Base-by-base conservation (phyloP, 306 rosid genomes). In the Glycine tomentella region DNA sequence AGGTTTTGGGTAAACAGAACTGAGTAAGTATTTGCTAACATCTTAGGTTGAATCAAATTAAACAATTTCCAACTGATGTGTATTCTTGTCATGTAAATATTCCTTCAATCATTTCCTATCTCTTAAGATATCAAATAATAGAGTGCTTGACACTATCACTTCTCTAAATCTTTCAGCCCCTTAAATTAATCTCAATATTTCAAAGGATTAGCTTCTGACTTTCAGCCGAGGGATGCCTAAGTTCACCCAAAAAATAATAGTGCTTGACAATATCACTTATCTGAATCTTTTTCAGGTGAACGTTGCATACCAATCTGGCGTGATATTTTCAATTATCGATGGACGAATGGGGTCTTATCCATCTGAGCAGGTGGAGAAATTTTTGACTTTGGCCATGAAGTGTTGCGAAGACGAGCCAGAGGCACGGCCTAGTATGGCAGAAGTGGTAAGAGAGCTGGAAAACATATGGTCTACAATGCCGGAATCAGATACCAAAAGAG, bases 381-480 rank as follows among this genome's bases (percentile, higher is more conserved):
- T 96, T 55, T 59, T 89, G 82, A 78, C 72, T 8, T 76, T 96
- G 87, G 98, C 98, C 55, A 64, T 96, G 14, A 90, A 83, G 86
- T 96, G 98, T 68, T 84, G 93, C 78, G 69, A 85, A 40, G 94
- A 96, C 0, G 94, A 92, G 40, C 86, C 99, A 9, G 93, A 93
- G 78, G 87, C 87, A 3, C 87, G 99, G 20, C 98, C 99, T 64
- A 89, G 84, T 58, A 93, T 93, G 95, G 85, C 84, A 16, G 94
- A 93, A 72, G 98, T 93, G 15, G 97, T 88, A 71, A 87, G 97
- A 45, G 93, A 88, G 85, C 98, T 96, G 0, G 98, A 96, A 58
- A 88, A 79, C 72, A 85, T 96, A 74, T 90, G 90, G 90, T 65
- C 78, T 45, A 79, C 90, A 87, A 78, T 91, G 90, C 92, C 98